Percentiles rank a stretch among this genome's conserved stretches.
These are phyloP conservation scores for Fusarium sp. DNA, from an alignment of 2,329 filamentous ascomycete species.

Conservation along the genomic window DNA sequence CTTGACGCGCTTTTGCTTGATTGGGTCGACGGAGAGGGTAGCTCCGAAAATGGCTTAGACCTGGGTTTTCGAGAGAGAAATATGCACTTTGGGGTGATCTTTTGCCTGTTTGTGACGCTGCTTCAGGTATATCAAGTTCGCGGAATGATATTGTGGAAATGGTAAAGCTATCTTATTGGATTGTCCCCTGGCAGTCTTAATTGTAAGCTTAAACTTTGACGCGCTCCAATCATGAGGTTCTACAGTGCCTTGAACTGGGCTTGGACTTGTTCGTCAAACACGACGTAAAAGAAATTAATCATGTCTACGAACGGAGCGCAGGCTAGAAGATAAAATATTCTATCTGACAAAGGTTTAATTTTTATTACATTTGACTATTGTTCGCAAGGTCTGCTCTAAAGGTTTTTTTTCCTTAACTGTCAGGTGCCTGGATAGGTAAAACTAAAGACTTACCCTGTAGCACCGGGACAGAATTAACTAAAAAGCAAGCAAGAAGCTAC, in stretches of 20 bases:
- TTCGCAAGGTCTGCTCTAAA: neutral
- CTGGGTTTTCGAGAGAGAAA: neutral
- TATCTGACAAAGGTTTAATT: too few species aligned
- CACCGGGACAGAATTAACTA: accelerated
- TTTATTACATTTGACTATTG: accelerated
- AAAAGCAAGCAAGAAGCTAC: too few species aligned
- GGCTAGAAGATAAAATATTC: accelerated
- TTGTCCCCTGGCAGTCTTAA: neutral
- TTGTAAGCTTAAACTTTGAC: neutral
- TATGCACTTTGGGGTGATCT: neutral
- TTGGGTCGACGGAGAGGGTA: slow-evolving; percentile 8
- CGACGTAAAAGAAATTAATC: too few species aligned
- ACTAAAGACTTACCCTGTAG: neutral
- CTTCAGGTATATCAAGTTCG: neutral
- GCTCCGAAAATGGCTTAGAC: neutral
- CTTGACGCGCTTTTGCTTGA: neutral
- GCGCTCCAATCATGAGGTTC: slow-evolving; percentile 1
- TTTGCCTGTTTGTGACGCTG: slow-evolving; percentile 8
- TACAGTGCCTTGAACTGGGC: accelerated
- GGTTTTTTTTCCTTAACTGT: too few species aligned
- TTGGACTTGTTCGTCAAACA: too few species aligned
- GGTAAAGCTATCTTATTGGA: neutral
- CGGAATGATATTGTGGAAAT: neutral
- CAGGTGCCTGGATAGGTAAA: accelerated
- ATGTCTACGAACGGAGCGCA: too few species aligned